Conservation (phyloP, 306 rosid genomes). For the Fragaria iinumae region DNA sequence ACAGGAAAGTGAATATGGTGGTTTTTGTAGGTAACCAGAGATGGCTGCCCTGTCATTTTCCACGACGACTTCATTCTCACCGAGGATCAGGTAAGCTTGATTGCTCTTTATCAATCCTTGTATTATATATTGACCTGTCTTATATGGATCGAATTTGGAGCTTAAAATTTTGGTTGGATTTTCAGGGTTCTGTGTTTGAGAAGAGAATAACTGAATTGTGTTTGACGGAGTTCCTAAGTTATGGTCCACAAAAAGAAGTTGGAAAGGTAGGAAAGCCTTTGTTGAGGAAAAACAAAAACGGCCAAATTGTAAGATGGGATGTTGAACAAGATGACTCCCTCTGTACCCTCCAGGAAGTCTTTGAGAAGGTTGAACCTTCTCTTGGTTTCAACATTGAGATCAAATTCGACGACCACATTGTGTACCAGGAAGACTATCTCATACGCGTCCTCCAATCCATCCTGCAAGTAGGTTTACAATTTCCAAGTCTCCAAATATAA, state of each 20-base stretch:
- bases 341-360: constrained; percentile 52
- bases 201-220: constrained; percentile 44
- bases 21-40: constrained; percentile 63
- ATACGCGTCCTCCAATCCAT: constrained; percentile 30
- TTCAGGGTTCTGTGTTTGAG: constrained; percentile 51
- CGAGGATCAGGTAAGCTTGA: constrained; percentile 26
- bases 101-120: neutral
- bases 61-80: constrained; percentile 54
- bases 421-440: constrained; percentile 38
- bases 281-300: constrained; percentile 47
- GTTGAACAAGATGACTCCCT: constrained; percentile 48
- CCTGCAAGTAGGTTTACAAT: constrained; percentile 29
- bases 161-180: neutral
- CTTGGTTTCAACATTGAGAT: constrained; percentile 55
- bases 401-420: constrained; percentile 50
- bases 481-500: neutral
- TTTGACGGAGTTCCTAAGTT: constrained; percentile 43
- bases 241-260: constrained; percentile 50
- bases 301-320: constrained; percentile 44
- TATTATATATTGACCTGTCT: neutral
- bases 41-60: constrained; percentile 51
- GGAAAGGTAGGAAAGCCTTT: constrained; percentile 33
- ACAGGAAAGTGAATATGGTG: constrained; percentile 25
- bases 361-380: constrained; percentile 42
- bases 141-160: neutral